Percentiles rank a stretch among this genome's conserved stretches.
phyloP scores from a whole-genome alignment of 495 filamentous ascomycete genomes.

The Xylaria palmicola region DNA sequence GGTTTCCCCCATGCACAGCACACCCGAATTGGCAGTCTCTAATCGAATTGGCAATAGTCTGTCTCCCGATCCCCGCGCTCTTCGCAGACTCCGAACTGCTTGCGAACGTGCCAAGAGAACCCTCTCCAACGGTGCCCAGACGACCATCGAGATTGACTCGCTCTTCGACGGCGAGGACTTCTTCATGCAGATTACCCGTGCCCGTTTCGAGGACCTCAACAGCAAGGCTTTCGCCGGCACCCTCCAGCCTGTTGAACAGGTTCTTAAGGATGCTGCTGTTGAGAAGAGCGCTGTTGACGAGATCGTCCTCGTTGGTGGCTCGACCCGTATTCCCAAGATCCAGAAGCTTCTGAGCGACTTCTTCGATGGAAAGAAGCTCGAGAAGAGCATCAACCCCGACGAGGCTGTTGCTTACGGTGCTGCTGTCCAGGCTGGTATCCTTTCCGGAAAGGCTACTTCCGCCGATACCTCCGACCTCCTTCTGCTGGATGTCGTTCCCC shows the following conservation, averaged over 20 bases:
- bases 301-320: slow-evolving; percentile 98
- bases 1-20: too few species aligned
- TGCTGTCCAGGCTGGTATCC: slow-evolving; percentile 96
- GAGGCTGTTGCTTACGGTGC: slow-evolving; percentile 99
- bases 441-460: slow-evolving; percentile 93
- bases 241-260: slow-evolving; percentile 97
- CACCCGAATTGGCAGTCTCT: too few species aligned
- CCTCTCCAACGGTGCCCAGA: slow-evolving; percentile 93
- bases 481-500: slow-evolving; percentile 92
- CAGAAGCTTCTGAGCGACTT: slow-evolving; percentile 98
- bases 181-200: slow-evolving; percentile 98
- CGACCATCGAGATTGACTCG: slow-evolving; percentile 98
- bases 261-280: slow-evolving; percentile 92
- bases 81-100: slow-evolving; percentile 95
- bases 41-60: slow-evolving; percentile 59
- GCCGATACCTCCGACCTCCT: slow-evolving; percentile 95
- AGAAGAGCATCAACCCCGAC: slow-evolving; percentile 99
- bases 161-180: slow-evolving; percentile 98
- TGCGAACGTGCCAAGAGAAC: slow-evolving; percentile 99
- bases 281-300: slow-evolving; percentile 95
- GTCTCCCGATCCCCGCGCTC: slow-evolving; percentile 88
- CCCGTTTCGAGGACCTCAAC: slow-evolving; percentile 98
- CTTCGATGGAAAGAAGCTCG: slow-evolving; percentile 99
- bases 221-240: slow-evolving; percentile 94
- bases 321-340: slow-evolving; percentile 98